Evolutionary conservation across 192 early-diverging fungal genomes (phyloP).

Genomic region (Podila verticillata): DNA sequence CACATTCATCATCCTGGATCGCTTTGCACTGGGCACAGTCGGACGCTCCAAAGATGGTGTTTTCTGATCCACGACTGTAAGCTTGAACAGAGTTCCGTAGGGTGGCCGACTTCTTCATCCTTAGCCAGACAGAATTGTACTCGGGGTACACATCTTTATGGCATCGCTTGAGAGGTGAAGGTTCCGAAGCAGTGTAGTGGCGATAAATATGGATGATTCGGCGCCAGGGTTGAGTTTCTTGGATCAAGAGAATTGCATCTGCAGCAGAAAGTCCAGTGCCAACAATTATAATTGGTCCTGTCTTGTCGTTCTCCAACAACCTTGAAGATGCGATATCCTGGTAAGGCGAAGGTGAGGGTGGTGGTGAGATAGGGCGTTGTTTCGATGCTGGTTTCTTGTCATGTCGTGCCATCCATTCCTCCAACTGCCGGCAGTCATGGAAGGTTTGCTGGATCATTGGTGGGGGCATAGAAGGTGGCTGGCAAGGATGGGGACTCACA

Average conservation of each 20-base stretch:
- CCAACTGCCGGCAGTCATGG: conserved; percentile 43
- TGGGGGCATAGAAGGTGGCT: conserved; percentile 9
- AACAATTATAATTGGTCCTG: conserved; percentile 40
- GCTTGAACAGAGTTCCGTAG: conserved; percentile 35
- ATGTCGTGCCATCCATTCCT: conserved; percentile 42
- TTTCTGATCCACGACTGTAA: background rate
- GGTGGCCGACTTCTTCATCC: conserved; percentile 33
- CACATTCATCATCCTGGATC: background rate
- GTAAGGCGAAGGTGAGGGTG: conserved; percentile 8
- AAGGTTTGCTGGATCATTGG: conserved; percentile 41
- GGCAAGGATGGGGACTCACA: conserved; percentile 24
- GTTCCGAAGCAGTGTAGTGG: conserved; percentile 38
- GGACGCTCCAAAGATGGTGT: background rate
- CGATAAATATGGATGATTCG: conserved; percentile 42
- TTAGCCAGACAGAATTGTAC: conserved; percentile 38
- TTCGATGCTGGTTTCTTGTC: background rate
- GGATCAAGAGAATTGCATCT: conserved; percentile 41
- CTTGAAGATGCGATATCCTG: background rate
- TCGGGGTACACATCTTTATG: conserved; percentile 51
- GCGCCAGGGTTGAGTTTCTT: conserved; percentile 47
- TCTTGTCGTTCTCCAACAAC: background rate
- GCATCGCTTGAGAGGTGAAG: conserved; percentile 43
- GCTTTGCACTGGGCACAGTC: conserved; percentile 3
- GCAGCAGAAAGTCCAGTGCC: conserved; percentile 48
- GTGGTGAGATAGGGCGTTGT: background rate